These are phyloP conservation scores for Geum urbanum DNA, from an alignment of 306 rosid genomes.

Conservation along the genomic window DNA sequence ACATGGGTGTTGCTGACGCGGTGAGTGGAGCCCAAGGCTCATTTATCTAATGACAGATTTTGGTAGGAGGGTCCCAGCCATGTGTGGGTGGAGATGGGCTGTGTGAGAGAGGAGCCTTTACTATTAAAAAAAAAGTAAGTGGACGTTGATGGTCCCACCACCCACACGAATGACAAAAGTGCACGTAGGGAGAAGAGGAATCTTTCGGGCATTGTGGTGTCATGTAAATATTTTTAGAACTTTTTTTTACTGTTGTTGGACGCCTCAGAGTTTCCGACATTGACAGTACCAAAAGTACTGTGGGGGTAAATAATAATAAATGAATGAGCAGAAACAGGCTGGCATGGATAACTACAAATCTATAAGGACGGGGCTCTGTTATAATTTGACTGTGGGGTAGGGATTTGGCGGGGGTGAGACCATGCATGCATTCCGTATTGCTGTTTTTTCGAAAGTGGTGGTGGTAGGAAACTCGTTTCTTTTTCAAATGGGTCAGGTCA, in stretches of 20 bases:
- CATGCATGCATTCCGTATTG: not conserved
- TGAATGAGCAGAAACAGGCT: not conserved
- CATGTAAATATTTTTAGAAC: not conserved
- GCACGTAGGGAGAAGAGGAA: slow-evolving; percentile 57
- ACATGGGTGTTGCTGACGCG: slow-evolving; percentile 73
- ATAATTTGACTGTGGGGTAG: not conserved
- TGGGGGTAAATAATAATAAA: not conserved
- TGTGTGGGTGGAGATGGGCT: slow-evolving; percentile 35
- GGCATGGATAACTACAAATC: slow-evolving; percentile 2
- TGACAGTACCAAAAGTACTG: not conserved
- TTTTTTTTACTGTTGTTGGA: not conserved
- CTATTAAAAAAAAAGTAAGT: not conserved
- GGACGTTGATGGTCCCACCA: slow-evolving; percentile 40
- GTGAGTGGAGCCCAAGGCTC: slow-evolving; percentile 30
- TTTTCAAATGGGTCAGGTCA: too few species aligned
- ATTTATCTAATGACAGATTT: slow-evolving; percentile 56
- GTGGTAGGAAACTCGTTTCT: too few species aligned
- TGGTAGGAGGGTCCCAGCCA: slow-evolving; percentile 62
- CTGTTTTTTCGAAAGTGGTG: too few species aligned
- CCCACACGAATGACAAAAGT: slow-evolving; percentile 76
- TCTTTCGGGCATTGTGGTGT: slow-evolving; percentile 48
- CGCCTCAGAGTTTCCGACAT: not conserved
- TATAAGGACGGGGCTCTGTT: not conserved
- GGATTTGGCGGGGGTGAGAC: not conserved
- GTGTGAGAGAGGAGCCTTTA: too few species aligned